Evolutionary conservation across 2,329 filamentous ascomycete species (phyloP), one percentile per base, ranked within the genome.

Genomic region (Exophiala sideris): DNA sequence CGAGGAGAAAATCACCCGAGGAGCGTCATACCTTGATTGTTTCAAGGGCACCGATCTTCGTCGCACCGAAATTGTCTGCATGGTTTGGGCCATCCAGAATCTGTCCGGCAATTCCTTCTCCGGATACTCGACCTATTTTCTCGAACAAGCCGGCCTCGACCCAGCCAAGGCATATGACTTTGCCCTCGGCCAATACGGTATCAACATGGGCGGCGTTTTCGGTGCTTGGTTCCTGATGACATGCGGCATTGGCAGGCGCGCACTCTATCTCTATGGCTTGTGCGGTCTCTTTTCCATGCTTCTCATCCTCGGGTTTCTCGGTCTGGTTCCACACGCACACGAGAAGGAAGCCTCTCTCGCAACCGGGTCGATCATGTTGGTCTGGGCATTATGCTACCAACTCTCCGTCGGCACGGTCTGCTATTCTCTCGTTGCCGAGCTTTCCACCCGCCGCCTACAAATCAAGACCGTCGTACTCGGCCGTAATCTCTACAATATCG

Each of bases 381-480:
- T 85, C 52, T 94, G 87, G 87, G 86, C 91, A 1, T 74, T 94
- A 42, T 82, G 86, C 64, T 96, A 95, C 73, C 89, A 96, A 68
- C 78, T 92, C 45, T 88, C 89, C 0, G 90, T 96, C 45, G 91
- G 91, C 36, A 94, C 91, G 0, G 89, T 95, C 6, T 90, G 87
- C 71, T 96, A 95, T 73, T 94, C 89, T 0, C 81, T 96, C 9
- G 91, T 96, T 3, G 83, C 88, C 1, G 91, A 96, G 69, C 73
- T 96, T 18, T 91, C 89, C 0, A 90, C 89, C 0, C 83, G 88
- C 11, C 82, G 91, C 1, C 79, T 96, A 33, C 87, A 91, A 67
- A 91, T 95, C 75, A 96, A 96, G 76, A 95, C 91, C 0, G 87
- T 95, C 18, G 91, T 94, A 1, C 80, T 96, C 2, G 90, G 88